Percentiles rank a stretch among this genome's conserved stretches.
phyloP scores from a whole-genome alignment of 2,329 filamentous ascomycete species.

The Plenodomus tracheiphilus region DNA sequence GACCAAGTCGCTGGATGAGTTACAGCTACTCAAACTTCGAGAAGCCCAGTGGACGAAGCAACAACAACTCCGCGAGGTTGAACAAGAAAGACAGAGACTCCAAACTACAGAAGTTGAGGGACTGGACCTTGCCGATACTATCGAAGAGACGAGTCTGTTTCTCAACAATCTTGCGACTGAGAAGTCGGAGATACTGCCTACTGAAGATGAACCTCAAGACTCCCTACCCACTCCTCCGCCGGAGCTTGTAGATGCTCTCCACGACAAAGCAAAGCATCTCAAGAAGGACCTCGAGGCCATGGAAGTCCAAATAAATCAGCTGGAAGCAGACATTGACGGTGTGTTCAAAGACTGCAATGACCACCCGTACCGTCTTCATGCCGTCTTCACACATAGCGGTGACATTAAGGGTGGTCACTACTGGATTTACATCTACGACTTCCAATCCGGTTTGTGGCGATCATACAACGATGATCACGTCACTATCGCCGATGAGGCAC shows the following conservation, averaged over 20 bases:
- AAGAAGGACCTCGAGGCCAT: slow-evolving; percentile 31
- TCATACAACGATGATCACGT: slow-evolving; percentile 93
- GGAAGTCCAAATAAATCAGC: slow-evolving; percentile 47
- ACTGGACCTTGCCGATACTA: slow-evolving; percentile 30
- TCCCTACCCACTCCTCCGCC: slow-evolving; percentile 22
- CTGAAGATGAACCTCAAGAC: slow-evolving; percentile 4
- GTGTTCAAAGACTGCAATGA: slow-evolving; percentile 67
- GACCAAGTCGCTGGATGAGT: slow-evolving; percentile 30
- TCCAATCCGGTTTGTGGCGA: slow-evolving; percentile 78
- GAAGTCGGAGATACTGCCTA: slow-evolving; percentile 3
- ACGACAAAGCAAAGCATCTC: slow-evolving; percentile 24
- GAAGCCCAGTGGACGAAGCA: slow-evolving; percentile 76
- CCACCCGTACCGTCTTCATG: slow-evolving; percentile 80
- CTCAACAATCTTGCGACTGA: slow-evolving; percentile 21
- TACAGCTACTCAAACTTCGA: slow-evolving; percentile 63
- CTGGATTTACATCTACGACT: slow-evolving; percentile 96
- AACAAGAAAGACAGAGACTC: slow-evolving; percentile 51
- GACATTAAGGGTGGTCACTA: slow-evolving; percentile 74
- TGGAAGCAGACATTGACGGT: slow-evolving; percentile 54
- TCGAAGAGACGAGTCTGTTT: slow-evolving; percentile 37
- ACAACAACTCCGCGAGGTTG: slow-evolving; percentile 61
- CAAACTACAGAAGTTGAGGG: slow-evolving; percentile 37
- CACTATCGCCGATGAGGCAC: slow-evolving; percentile 63
- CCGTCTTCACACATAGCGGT: slow-evolving; percentile 89
- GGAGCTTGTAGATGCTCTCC: slow-evolving; percentile 24